These are phyloP conservation scores for Chaetomium globosum DNA, from an alignment of 2,329 filamentous ascomycete species.

Conservation along the genomic window DNA sequence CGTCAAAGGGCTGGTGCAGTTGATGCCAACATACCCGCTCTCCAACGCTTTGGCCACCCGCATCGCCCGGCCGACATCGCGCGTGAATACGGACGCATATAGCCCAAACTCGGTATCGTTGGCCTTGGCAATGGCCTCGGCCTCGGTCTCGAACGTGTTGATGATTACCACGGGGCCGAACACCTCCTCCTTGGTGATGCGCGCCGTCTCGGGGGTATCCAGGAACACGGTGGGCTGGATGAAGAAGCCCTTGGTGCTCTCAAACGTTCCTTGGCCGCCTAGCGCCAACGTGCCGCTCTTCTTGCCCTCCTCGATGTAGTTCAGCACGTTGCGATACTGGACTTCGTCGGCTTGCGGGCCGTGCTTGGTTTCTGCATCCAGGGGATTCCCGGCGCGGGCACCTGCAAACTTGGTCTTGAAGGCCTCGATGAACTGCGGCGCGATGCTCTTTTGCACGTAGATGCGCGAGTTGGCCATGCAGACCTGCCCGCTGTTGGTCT, in stretches of 20 bases:
- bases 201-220: slow-evolving; percentile 47
- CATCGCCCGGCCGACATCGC: slow-evolving; percentile 52
- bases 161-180: slow-evolving; percentile 67
- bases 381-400: slow-evolving; percentile 45
- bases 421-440: slow-evolving; percentile 58
- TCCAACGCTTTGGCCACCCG: slow-evolving; percentile 56
- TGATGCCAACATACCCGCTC: slow-evolving; percentile 64
- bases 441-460: slow-evolving; percentile 58
- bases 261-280: slow-evolving; percentile 40
- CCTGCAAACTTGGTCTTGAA: slow-evolving; percentile 55
- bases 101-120: slow-evolving; percentile 62
- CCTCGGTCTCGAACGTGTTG: slow-evolving; percentile 59
- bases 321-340: slow-evolving; percentile 52
- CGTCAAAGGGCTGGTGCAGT: slow-evolving; percentile 46
- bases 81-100: slow-evolving; percentile 58
- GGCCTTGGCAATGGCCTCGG: slow-evolving; percentile 55
- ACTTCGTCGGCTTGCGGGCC: slow-evolving; percentile 56
- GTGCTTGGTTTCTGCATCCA: slow-evolving; percentile 40
- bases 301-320: slow-evolving; percentile 52
- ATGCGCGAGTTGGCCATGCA: slow-evolving; percentile 63
- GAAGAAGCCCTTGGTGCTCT: slow-evolving; percentile 43
- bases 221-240: slow-evolving; percentile 52
- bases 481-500: slow-evolving; percentile 59
- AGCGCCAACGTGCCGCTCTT: slow-evolving; percentile 42
- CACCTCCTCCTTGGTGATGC: slow-evolving; percentile 62